Evolutionary conservation across 2,329 filamentous ascomycete species (phyloP), one percentile per base, ranked within the genome.

Genomic region (Elsinoe necatrix): DNA sequence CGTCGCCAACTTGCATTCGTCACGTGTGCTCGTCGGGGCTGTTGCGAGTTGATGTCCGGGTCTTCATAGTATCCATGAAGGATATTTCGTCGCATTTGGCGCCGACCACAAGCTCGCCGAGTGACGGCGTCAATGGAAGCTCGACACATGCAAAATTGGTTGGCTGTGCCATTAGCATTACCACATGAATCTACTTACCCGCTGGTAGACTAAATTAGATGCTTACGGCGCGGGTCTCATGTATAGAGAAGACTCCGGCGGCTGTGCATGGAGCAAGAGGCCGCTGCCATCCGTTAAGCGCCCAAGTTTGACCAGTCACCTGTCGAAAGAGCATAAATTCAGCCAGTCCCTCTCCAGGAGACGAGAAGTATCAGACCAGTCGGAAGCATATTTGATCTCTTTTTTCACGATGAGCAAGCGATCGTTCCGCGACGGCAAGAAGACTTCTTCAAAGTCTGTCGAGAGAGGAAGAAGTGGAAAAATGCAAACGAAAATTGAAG

Each of bases 261-360:
- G 48, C 48, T 39, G 20, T 39, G 29, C 11, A 25, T 4, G 29
- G 31, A 25, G 39, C n/a, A 16, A 21, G 20, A 25, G 20, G 48
- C 48, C 48, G 48, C 48, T 52, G 48, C 48, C 48, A 52, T 39
- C 31, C 48, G 14, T 52, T 52, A 23, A 39, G 48, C 48, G 48
- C 48, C 48, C 48, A 27, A n/a, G 16, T 25, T 52, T 16, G 48
- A 25, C 48, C 48, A 52, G 48, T 52, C 48, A 52, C 31, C 3
- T n/a, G 31, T 12, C 31, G 29, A 21, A 52, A 34, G 29, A 25
- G 31, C 48, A 52, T 52, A 52, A 37, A 52, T 37, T 12, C 48
- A 2, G 16, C 16, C 31, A 52, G 8, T 14, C 2, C 31, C 29
- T 27, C 48, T 14, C 11, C 11, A 27, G 34, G 12, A 25, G 34